These are phyloP conservation scores for Xylaria sp. DNA, from an alignment of 2,329 filamentous ascomycete species.

Conservation along the genomic window DNA sequence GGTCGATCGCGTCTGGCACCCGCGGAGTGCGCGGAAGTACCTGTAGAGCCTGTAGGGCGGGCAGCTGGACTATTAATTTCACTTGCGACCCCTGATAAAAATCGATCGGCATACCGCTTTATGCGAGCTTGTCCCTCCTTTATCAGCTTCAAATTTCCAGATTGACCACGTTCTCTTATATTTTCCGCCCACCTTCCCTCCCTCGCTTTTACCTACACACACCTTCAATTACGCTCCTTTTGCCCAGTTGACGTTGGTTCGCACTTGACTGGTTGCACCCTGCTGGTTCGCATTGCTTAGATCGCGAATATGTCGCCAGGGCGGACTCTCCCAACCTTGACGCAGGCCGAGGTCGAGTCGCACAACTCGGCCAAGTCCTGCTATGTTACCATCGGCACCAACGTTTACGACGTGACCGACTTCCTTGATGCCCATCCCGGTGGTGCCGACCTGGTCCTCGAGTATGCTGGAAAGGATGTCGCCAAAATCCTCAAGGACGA, in stretches of 20 bases:
- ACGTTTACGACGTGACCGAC: constrained; percentile 94
- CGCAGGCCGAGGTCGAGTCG: constrained; percentile 80
- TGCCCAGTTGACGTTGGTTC: background rate
- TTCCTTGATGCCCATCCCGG: constrained; percentile 93
- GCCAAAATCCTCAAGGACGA: constrained; percentile 84
- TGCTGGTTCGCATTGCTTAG: background rate
- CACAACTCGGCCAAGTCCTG: constrained; percentile 86
- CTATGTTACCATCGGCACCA: constrained; percentile 89
- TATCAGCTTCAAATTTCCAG: constrained; percentile 22
- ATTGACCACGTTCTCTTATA: constrained; percentile 15
- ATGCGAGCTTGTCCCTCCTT: constrained; percentile 28
- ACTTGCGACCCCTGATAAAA: constrained; percentile 35
- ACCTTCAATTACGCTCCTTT: constrained; percentile 7
- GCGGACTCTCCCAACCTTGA: constrained; percentile 84
- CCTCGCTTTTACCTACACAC: constrained; percentile 12
- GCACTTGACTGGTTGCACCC: background rate
- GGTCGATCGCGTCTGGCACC: constrained; percentile 36
- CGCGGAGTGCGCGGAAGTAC: constrained; percentile 32
- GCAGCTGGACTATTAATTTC: constrained; percentile 33
- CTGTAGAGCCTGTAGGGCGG: background rate
- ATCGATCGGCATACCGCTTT: constrained; percentile 13
- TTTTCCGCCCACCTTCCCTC: constrained; percentile 12
- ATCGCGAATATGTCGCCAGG: constrained; percentile 72
- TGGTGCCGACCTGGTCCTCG: constrained; percentile 85
- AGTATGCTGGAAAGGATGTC: constrained; percentile 91